These are phyloP conservation scores for Phycomyces nitens DNA, from an alignment of 192 early-diverging fungal genomes.

Conservation along the genomic window DNA sequence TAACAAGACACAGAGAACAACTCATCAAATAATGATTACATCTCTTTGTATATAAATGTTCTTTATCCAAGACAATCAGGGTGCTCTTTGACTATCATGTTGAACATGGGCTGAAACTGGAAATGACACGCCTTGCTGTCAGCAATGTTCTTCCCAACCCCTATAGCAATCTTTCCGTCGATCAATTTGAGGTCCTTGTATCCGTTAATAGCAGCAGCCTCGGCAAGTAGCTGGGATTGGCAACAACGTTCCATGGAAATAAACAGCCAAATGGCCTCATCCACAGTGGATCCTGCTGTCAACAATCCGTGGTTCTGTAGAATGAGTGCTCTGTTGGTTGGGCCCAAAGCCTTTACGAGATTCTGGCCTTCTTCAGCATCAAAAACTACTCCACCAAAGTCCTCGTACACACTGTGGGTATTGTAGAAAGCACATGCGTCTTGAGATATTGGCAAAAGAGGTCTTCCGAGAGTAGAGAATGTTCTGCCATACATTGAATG, in stretches of 20 bases:
- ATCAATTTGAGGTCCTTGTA: slow-evolving; percentile 22
- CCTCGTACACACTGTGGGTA: slow-evolving; percentile 47
- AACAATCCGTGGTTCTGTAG: slow-evolving; percentile 60
- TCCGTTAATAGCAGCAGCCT: slow-evolving; percentile 36
- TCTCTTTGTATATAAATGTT: too few relatives aligned
- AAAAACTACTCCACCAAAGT: slow-evolving; percentile 55
- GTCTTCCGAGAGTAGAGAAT: slow-evolving; percentile 45
- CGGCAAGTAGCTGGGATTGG: slow-evolving; percentile 53
- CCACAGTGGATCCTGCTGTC: slow-evolving; percentile 49
- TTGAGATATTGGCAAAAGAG: slow-evolving; percentile 52
- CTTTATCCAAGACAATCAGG: slow-evolving; percentile 10
- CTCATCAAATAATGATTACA: too few relatives aligned
- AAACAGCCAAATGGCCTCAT: slow-evolving; percentile 56
- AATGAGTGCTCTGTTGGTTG: slow-evolving; percentile 48
- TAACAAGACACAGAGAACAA: too few relatives aligned
- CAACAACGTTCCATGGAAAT: slow-evolving; percentile 54
- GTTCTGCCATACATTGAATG: slow-evolving; percentile 61
- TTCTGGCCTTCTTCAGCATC: slow-evolving; percentile 53
- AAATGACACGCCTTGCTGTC: slow-evolving; percentile 10
- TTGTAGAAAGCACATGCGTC: slow-evolving; percentile 61
- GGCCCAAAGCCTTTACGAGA: slow-evolving; percentile 45
- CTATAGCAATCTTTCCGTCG: slow-evolving; percentile 23
- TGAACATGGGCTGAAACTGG: slow-evolving; percentile 34
- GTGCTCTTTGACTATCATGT: slow-evolving; percentile 6
- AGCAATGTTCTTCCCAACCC: slow-evolving; percentile 15